Base-by-base conservation (phyloP, 306 rosid genomes). In the Lathyrus oleraceus region DNA sequence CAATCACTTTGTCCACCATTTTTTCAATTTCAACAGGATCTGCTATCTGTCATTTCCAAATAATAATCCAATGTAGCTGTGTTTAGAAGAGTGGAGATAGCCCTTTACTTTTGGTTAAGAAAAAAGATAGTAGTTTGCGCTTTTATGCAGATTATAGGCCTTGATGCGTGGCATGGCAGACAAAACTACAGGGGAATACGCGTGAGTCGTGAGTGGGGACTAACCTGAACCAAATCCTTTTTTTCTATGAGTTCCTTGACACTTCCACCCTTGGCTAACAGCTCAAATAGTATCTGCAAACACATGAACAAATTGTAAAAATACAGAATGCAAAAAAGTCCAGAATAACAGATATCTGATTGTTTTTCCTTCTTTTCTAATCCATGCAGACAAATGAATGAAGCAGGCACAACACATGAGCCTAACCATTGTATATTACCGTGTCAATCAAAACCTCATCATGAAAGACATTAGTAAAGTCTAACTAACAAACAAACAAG, bases 221-320 rank as follows among this genome's bases (percentile, higher is more conserved):
- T 84, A 80, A 78, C 98, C 97, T 91, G 97, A 85, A 94, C 92
- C 81, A 94, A 86, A 81, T 91, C 89, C 74, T 87, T 94, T 67
- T 87, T 95, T 79, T 81, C 73, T 63, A 90, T 88, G 62, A 94
- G 58, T 54, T 89, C 91, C 84, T 88, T 88, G 20, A 94, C 91
- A 6, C 91, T 91, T 75, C 99, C 99, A 62, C 96, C 98, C 71
- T 88, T 81, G 65, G 94, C 95, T 71, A 94, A 85, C 61, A 94
- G 87, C 83, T 87, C 96, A 62, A 87, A 94, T 63, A 94, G 78
- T 74, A 94, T 88, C 97, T 90, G 83, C 72, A 82, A 81, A 61
- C 62, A 58, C 19, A 71, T 57, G 30, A 40, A 73, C 54, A 35
- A 70, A 35, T 32, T 60, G 76, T 60, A 44, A 15, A 61, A 39